Percentiles rank a stretch among this genome's conserved stretches.
Evolutionary conservation across 176 grass and related monocot species (phyloP).

Genomic region (Bonia amplexicaulis): DNA sequence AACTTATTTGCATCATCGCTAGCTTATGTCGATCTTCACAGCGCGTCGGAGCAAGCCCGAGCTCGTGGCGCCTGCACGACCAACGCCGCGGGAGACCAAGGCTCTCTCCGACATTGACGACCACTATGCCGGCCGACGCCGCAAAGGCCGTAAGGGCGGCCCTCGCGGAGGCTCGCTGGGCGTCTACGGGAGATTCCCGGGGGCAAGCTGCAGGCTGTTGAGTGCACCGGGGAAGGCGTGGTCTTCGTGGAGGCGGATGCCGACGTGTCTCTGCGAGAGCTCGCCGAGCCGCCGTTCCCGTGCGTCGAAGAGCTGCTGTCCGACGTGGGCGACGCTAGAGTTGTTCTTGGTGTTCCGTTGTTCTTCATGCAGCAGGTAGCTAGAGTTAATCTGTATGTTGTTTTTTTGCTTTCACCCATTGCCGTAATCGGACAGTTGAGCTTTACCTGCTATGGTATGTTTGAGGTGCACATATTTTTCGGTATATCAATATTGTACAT

Average conservation of each 20-base stretch:
- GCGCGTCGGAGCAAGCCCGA: neutral
- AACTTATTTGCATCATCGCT: too few relatives aligned
- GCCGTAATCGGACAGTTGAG: too few relatives aligned
- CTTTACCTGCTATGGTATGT: too few relatives aligned
- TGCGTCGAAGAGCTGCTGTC: slow-evolving; percentile 11
- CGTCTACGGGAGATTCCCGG: neutral
- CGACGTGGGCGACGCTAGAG: neutral
- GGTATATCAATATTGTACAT: too few relatives aligned
- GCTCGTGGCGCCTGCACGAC: neutral
- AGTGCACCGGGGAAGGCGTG: slow-evolving; percentile 33
- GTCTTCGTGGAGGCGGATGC: slow-evolving; percentile 27
- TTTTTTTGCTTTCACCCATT: too few relatives aligned
- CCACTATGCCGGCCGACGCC: neutral
- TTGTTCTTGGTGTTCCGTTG: neutral
- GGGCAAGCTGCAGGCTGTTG: neutral
- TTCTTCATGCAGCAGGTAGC: slow-evolving; percentile 17
- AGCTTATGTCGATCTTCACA: neutral
- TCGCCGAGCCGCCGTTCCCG: neutral
- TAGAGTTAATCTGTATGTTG: neutral
- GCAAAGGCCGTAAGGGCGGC: neutral
- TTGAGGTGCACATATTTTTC: too few relatives aligned
- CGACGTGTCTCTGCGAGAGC: neutral
- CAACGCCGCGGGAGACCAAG: neutral
- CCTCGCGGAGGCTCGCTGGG: neutral
- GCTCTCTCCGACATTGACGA: neutral